Conservation (phyloP, 2,329 filamentous ascomycete genomes). For the Botryotinia convoluta region DNA sequence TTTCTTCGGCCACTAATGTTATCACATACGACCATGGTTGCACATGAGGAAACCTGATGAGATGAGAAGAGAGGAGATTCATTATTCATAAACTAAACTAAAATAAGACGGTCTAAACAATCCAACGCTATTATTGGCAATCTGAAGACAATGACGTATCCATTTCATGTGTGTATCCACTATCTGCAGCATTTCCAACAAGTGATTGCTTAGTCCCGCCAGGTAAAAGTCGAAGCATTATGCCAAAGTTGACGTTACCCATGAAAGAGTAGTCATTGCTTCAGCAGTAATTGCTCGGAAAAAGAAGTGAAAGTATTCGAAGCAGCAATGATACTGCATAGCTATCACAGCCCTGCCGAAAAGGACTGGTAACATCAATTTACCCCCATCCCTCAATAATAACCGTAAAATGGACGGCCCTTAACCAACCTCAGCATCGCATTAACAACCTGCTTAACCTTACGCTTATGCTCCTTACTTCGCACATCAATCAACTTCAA, state of each 20-base stretch:
- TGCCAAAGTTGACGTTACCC: neutral
- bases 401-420: too few species aligned
- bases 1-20: too few species aligned
- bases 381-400: neutral
- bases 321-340: neutral
- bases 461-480: neutral
- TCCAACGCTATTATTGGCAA: neutral
- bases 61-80: neutral
- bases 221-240: neutral
- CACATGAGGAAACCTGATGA: neutral
- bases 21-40: fast-evolving
- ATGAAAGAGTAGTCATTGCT: neutral
- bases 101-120: neutral
- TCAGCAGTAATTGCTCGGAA: fast-evolving
- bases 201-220: neutral
- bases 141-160: neutral
- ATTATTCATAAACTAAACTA: neutral
- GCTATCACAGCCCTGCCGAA: neutral
- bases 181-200: neutral
- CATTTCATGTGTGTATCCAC: neutral
- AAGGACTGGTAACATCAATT: neutral
- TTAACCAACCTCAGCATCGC: neutral
- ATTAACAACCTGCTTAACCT: neutral
- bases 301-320: neutral
- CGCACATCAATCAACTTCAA: neutral